A percentile compares a stretch with the other conserved stretches of the same genome.
Evolutionary conservation across 2,329 filamentous ascomycete species (phyloP).

Genomic region (Podosphaera fusca): DNA sequence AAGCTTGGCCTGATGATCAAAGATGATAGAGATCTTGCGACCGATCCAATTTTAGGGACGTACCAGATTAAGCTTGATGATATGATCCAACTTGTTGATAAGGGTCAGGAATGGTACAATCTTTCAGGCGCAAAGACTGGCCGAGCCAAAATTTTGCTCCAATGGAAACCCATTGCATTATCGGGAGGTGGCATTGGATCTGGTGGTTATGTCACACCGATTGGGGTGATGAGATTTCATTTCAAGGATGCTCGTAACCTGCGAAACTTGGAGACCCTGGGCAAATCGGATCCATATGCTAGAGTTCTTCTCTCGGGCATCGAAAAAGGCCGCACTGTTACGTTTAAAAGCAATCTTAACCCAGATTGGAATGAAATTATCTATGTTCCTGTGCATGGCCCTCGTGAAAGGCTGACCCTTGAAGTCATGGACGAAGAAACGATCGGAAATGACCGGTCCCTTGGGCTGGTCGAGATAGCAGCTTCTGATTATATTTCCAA

Average conservation of each 20-base stretch:
- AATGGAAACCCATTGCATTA: constrained; percentile 88
- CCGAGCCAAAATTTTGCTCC: constrained; percentile 68
- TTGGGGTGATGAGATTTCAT: constrained; percentile 87
- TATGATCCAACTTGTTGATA: constrained; percentile 71
- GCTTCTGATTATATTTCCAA: constrained; percentile 60
- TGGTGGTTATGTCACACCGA: constrained; percentile 75
- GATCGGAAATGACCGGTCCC: constrained; percentile 68
- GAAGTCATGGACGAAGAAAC: constrained; percentile 97
- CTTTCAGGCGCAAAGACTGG: constrained; percentile 61
- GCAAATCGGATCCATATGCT: constrained; percentile 90
- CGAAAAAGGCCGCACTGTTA: constrained; percentile 78
- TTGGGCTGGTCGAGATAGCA: constrained; percentile 59
- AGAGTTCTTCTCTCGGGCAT: constrained; percentile 75
- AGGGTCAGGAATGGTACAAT: constrained; percentile 93
- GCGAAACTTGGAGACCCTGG: constrained; percentile 81
- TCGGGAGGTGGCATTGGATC: constrained; percentile 54
- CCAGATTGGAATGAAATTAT: constrained; percentile 91
- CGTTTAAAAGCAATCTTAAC: constrained; percentile 85
- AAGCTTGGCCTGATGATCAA: constrained; percentile 85
- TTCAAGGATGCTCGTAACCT: constrained; percentile 65
- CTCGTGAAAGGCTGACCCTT: constrained; percentile 60
- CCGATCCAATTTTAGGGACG: constrained; percentile 67
- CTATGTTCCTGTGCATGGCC: constrained; percentile 73
- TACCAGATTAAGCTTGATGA: constrained; percentile 94
- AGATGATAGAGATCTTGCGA: constrained; percentile 68